These are phyloP conservation scores for Saturnispora saitoi DNA, from an alignment of 805 yeast genomes.

Conservation along the genomic window DNA sequence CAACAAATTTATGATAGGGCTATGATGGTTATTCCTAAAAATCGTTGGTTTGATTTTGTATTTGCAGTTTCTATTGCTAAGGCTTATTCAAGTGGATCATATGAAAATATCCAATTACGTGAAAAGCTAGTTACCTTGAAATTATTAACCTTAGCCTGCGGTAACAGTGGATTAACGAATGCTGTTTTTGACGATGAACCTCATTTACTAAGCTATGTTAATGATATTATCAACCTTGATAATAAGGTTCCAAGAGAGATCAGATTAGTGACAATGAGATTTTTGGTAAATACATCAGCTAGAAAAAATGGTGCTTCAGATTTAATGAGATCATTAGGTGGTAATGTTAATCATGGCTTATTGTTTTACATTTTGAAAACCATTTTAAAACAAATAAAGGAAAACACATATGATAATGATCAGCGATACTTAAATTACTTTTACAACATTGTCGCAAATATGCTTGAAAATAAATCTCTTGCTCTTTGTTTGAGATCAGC, in stretches of 20 bases:
- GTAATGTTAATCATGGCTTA: constrained; percentile 79
- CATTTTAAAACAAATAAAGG: constrained; percentile 43
- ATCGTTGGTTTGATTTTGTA: constrained; percentile 56
- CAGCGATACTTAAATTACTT: constrained; percentile 30
- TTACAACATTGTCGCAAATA: constrained; percentile 54
- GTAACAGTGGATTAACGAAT: constrained; percentile 52
- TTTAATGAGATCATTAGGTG: constrained; percentile 68
- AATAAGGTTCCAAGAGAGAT: constrained; percentile 43
- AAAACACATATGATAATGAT: constrained; percentile 22
- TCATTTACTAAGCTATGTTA: constrained; percentile 55
- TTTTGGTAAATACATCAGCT: constrained; percentile 61
- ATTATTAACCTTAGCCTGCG: constrained; percentile 57
- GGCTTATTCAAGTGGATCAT: constrained; percentile 51
- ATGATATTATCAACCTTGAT: constrained; percentile 67
- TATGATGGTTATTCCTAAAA: constrained; percentile 45
- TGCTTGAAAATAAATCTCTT: constrained; percentile 48
- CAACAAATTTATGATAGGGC: constrained; percentile 63
- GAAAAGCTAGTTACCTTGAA: constrained; percentile 53
- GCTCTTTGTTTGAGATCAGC: constrained; percentile 58
- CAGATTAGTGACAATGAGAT: constrained; percentile 51
- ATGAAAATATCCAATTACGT: constrained; percentile 47
- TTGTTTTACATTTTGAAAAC: constrained; percentile 63
- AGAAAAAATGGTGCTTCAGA: constrained; percentile 69
- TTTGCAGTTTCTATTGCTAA: constrained; percentile 58
- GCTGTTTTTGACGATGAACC: constrained; percentile 67